phyloP scores from a whole-genome alignment of 179 eudicot genomes.

The Beta corolliflora region DNA sequence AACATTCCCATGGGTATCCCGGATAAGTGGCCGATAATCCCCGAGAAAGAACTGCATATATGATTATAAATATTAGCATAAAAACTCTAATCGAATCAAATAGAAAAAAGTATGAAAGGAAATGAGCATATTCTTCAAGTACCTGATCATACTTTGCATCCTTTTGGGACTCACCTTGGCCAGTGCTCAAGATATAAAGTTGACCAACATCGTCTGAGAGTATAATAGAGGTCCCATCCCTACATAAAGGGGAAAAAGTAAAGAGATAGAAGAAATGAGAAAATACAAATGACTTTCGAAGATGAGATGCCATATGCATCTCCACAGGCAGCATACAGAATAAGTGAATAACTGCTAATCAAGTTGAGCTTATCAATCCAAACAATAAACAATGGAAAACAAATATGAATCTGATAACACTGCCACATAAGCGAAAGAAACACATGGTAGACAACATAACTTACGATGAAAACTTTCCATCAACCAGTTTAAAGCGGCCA shows the following conservation, averaged over 20 bases:
- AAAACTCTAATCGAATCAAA: not conserved
- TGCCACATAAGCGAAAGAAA: constrained; percentile 4
- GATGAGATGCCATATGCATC: not conserved
- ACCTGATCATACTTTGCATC: constrained; percentile 99
- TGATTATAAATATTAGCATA: constrained; percentile 18
- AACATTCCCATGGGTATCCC: constrained; percentile 85
- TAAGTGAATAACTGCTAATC: constrained; percentile 10
- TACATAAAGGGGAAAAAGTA: constrained; percentile 22
- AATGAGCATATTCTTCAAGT: constrained; percentile 13
- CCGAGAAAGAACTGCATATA: constrained; percentile 86
- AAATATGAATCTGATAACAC: not conserved
- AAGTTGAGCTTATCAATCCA: constrained; percentile 14
- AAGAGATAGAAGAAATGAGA: not conserved
- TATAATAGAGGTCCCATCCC: constrained; percentile 97
- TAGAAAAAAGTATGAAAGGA: constrained; percentile 21
- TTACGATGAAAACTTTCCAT: constrained; percentile 98
- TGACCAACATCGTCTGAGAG: constrained; percentile 98
- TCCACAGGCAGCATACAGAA: not conserved
- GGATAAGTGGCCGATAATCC: constrained; percentile 92
- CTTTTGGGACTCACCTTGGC: constrained; percentile 89
- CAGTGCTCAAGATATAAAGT: constrained; percentile 79
- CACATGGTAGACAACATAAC: constrained; percentile 30
- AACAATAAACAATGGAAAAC: not conserved
- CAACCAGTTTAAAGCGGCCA: constrained; percentile 93
- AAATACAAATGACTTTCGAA: constrained; percentile 13